A percentile compares a stretch with the other conserved stretches of the same genome.
Conservation (phyloP, 2,329 filamentous ascomycete genomes). For the Fusarium scirpi region DNA sequence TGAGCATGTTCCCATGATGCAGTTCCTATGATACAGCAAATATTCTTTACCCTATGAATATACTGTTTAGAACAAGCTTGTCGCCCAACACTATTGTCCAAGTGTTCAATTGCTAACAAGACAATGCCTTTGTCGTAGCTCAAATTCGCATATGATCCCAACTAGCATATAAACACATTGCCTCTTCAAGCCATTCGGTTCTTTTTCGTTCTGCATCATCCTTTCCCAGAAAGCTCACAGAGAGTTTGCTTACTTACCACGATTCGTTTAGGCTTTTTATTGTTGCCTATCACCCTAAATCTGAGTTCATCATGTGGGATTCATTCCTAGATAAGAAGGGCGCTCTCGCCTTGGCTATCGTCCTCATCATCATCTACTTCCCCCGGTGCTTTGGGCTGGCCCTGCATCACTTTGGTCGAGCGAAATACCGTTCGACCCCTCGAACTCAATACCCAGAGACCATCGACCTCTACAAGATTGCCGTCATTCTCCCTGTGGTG, state of each 20-base stretch:
- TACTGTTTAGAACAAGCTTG: neutral
- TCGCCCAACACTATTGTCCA: neutral
- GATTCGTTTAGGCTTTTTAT: neutral
- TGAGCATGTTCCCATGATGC: too few relatives aligned
- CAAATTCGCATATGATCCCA: neutral
- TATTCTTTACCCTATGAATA: neutral
- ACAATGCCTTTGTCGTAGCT: neutral
- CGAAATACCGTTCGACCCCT: neutral
- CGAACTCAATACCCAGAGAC: neutral
- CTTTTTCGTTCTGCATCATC: neutral
- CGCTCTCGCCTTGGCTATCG: neutral
- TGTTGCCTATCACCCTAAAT: neutral
- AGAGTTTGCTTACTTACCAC: neutral
- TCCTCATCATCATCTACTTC: neutral
- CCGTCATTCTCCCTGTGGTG: constrained; percentile 27
- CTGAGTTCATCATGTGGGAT: neutral
- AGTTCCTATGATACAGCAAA: neutral
- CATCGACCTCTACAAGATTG: neutral
- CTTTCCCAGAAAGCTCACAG: neutral
- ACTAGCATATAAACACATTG: neutral
- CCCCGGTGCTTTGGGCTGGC: neutral
- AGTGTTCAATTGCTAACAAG: neutral
- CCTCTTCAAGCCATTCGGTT: too few relatives aligned
- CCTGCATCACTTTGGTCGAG: neutral
- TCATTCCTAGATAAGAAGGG: neutral